Conservation (phyloP, 768 basidiomycete genomes). For the Rhodotorula babjevae region DNA sequence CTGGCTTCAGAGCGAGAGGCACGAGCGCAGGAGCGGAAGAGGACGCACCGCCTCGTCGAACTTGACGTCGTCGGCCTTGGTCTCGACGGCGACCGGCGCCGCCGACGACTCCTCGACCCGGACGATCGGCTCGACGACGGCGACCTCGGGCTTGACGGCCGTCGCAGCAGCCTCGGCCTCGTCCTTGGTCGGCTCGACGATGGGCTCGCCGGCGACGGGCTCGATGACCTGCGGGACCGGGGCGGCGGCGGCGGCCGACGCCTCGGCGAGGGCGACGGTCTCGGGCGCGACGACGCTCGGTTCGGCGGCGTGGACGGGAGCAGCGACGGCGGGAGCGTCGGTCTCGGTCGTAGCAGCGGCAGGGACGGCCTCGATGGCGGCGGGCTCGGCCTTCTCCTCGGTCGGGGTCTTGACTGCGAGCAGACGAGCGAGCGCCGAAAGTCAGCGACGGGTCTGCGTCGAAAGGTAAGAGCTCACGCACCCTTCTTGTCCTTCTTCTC, state of each 20-base stretch:
- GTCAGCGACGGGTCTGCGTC: background rate
- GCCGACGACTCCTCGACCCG: background rate
- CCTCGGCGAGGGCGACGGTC: conserved; percentile 18
- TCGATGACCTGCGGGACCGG: conserved; percentile 28
- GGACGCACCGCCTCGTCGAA: conserved; percentile 26
- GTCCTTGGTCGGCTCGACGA: conserved; percentile 5
- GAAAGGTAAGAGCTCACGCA: background rate
- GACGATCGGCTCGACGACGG: background rate
- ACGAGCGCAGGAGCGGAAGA: too few species aligned
- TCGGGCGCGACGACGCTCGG: conserved; percentile 20
- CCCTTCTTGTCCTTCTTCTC: conserved; percentile 37
- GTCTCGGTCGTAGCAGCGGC: background rate
- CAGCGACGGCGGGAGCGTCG: background rate
- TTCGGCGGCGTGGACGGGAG: background rate
- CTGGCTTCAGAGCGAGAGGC: background rate
- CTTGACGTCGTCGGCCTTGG: conserved; percentile 16
- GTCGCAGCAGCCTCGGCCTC: background rate
- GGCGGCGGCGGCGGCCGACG: background rate
- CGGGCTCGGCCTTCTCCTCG: conserved; percentile 23
- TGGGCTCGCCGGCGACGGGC: background rate
- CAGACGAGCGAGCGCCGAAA: background rate
- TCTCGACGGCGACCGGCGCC: background rate
- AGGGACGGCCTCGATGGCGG: background rate
- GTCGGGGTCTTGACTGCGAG: conserved; percentile 32
- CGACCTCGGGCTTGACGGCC: conserved; percentile 12